Evolutionary conservation across 179 eudicot species (phyloP), one percentile per base, ranked within the genome.

Genomic region (Pouteria campechiana): DNA sequence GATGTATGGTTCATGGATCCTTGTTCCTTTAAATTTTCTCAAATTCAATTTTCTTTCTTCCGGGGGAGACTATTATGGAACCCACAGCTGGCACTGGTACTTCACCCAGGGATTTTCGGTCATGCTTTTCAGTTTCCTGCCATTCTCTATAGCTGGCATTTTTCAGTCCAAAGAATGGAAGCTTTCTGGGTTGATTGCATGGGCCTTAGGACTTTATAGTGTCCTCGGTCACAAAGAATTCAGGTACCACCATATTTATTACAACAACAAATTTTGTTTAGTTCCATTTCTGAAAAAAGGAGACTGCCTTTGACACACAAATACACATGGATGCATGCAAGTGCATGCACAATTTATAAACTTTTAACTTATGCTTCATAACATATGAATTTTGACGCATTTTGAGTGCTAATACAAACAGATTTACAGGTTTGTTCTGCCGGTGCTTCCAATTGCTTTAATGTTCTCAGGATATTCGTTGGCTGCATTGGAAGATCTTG

Each of bases 21-120:
- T 87, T 28, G 99, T 92, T 9, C 99, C 96, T 49, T 63, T 79
- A 27, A 92, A 92, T 55, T 92, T 92, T 71, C 68, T 92, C 34
- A 92, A 69, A 59, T 92, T 92, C 77, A 92, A 92, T 72, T 82
- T 92, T 62, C 69, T 92, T 41, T 92, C 96, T 15, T 66, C 99
- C 48, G 99, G 99, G 12, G 99, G 94, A 55, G 96, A 92, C 78
- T 92, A 92, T 59, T 92, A 92, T 48, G 99, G 99, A 71, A 92
- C 99, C 60, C 99, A 92, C 54, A 55, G 54, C 16, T 92, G 94
- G 96, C 96, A 92, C 61, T 92, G 99, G 99, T 92, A 87, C 74
- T 68, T 92, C 68, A 74, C 77, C 19, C 96, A 92, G 70, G 99
- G 99, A 32, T 87, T 86, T 59, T 50, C 81, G 3, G 85, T 79